Evolutionary conservation across 1,284 basidiomycete genomes (phyloP).

Genomic region (Tilletia horrida): DNA sequence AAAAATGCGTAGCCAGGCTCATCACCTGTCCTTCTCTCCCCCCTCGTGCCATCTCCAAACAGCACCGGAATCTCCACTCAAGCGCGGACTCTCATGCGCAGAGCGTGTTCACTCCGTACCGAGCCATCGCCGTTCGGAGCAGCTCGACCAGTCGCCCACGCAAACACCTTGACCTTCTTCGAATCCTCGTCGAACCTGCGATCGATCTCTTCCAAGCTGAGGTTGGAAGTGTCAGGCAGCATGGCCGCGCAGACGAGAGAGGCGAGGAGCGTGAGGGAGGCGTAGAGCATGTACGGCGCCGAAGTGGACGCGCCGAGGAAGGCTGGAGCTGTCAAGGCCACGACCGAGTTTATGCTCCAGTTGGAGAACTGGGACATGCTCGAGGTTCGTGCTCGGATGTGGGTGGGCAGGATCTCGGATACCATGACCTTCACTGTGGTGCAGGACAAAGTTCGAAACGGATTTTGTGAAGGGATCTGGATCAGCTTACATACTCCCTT

Average conservation of each 20-base stretch:
- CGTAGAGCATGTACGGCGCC: conserved; percentile 13
- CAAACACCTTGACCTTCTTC: conserved; percentile 11
- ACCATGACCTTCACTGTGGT: conserved; percentile 16
- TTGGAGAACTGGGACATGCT: conserved; percentile 5
- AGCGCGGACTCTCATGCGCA: no score
- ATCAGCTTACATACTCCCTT: background rate
- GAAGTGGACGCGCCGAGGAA: conserved; percentile 11
- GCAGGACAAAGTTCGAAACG: no score
- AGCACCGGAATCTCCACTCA: no score
- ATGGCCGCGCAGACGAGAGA: background rate
- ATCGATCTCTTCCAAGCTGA: conserved; percentile 12
- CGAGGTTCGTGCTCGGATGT: conserved; percentile 11
- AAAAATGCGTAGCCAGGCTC: background rate
- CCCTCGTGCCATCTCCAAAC: no score
- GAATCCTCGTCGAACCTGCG: conserved; percentile 16
- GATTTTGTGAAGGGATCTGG: background rate
- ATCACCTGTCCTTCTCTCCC: background rate
- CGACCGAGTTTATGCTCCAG: conserved; percentile 14
- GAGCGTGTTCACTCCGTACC: no score
- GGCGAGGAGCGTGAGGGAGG: conserved; percentile 3
- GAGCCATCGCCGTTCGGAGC: no score
- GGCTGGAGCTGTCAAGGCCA: conserved; percentile 8
- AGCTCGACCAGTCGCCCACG: conserved; percentile 3
- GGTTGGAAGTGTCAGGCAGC: conserved; percentile 12
- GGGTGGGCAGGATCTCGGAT: conserved; percentile 11